Percentiles rank a stretch among this genome's conserved stretches.
phyloP scores from a whole-genome alignment of 768 basidiomycete genomes.

The Mycena metata region DNA sequence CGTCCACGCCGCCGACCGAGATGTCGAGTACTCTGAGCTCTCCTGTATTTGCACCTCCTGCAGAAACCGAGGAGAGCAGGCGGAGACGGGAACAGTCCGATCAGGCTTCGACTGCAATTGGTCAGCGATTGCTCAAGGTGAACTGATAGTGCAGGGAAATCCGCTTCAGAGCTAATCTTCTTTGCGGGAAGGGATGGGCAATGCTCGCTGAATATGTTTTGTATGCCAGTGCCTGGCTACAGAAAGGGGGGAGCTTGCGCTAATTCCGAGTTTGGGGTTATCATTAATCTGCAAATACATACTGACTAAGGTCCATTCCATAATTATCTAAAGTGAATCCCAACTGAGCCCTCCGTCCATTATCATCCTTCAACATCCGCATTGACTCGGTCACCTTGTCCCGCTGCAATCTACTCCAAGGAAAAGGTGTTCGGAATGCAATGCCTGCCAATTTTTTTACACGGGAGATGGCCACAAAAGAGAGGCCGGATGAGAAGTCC shows the following conservation, averaged over 20 bases:
- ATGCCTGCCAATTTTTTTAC: conserved; percentile 7
- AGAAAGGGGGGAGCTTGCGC: no score
- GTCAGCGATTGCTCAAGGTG: conserved; percentile 73
- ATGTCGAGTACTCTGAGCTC: conserved; percentile 72
- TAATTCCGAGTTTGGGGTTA: no score
- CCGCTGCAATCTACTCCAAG: neutral
- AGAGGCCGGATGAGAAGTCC: conserved; percentile 12
- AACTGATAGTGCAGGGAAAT: neutral
- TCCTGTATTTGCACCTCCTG: conserved; percentile 72
- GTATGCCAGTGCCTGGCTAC: no score
- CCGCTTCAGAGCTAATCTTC: neutral
- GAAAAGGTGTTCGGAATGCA: neutral
- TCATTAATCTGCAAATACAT: no score
- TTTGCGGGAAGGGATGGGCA: conserved; percentile 73
- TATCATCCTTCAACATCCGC: neutral
- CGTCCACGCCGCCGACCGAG: conserved; percentile 86
- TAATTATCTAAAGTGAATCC: neutral
- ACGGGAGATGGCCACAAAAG: conserved; percentile 35
- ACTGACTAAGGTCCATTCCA: no score
- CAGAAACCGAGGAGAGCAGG: conserved; percentile 74
- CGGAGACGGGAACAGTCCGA: conserved; percentile 87
- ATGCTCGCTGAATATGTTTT: conserved; percentile 95
- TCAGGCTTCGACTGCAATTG: conserved; percentile 83
- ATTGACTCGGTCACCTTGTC: neutral
- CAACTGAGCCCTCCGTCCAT: neutral